Conservation (phyloP, 208 protist species). For the Leishmania braziliensis region DNA sequence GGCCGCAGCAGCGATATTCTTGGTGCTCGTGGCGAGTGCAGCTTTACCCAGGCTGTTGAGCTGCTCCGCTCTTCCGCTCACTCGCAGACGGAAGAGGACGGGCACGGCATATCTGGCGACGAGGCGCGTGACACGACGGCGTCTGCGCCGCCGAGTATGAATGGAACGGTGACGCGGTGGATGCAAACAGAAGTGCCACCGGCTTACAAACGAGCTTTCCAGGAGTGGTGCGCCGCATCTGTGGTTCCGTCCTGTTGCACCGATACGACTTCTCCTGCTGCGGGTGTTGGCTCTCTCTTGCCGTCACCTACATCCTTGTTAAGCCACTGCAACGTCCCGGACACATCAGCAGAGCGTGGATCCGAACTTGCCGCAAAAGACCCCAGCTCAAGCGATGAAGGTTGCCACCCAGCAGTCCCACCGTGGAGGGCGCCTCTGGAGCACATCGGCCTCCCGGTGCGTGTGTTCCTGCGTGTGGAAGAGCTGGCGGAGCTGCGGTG, state of each 20-base stretch:
- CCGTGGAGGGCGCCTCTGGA: background rate
- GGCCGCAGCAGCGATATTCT: too few species aligned
- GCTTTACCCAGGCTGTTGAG: constrained; percentile 24
- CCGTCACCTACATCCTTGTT: background rate
- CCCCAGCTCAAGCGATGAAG: background rate
- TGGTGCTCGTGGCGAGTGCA: constrained; percentile 21
- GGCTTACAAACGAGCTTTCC: constrained; percentile 1
- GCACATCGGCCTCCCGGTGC: constrained; percentile 6
- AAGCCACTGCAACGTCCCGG: background rate
- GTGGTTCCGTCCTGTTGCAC: background rate
- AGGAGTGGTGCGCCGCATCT: constrained; percentile 2
- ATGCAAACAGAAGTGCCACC: constrained; percentile 15
- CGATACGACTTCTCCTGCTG: background rate
- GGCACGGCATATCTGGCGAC: background rate
- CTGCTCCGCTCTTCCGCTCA: background rate
- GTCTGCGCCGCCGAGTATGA: background rate
- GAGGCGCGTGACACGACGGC: background rate
- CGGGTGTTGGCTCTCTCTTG: background rate
- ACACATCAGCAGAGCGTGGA: background rate
- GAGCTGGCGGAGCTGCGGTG: constrained; percentile 37
- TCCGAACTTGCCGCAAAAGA: background rate
- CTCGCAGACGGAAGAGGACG: background rate
- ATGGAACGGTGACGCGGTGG: background rate
- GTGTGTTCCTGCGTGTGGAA: constrained; percentile 38
- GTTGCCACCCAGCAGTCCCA: background rate